Evolutionary conservation across 306 rosid species (phyloP), one percentile per base, ranked within the genome.

Genomic region (Ochetophila trinervis): DNA sequence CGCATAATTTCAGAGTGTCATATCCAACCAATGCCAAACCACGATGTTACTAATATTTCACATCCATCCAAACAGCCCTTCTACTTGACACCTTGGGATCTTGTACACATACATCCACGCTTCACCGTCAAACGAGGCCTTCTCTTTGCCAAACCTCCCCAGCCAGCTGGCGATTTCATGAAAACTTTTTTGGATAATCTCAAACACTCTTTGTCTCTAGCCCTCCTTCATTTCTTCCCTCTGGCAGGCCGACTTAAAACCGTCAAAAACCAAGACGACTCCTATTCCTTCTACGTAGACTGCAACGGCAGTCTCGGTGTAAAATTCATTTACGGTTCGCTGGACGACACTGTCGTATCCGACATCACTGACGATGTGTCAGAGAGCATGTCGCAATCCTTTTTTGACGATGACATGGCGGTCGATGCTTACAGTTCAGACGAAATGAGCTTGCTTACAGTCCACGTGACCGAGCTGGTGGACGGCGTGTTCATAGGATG

Each of bases 401-500:
- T 81, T 2, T 84, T 81, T 62, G 84, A 78, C 8, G 82, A 62
- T 4, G 27, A 84, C 55, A 78, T 15, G 62, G 84, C 76, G 0
- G 24, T 78, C 51, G 78, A 67, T 78, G 84, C 32, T 27, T 2
- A 84, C n/a, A n/a, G n/a, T 3, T 82, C 82, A 0, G 82, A 78
- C 74, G 63, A 70, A 27, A n/a, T 67, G 76, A 58, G 86, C 6
- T 17, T 84, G 64, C 59, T 84, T 15, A 42, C 86, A 0, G 50
- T 81, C 23, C 74, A 81, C 22, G 75, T 78, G 36, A 81, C 84
- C 0, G 80, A 84, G 19, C 35, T 81, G 5, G 1, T 45, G 0
- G 86, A 84, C 48, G 84, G 84, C 7, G 68, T 81, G 65, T 81
- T 81, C 76, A 61, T 84, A 0, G 86, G 80, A 0, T 78, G 80